These are phyloP conservation scores for Canavalia gladiata DNA, from an alignment of 306 rosid genomes.

Conservation along the genomic window DNA sequence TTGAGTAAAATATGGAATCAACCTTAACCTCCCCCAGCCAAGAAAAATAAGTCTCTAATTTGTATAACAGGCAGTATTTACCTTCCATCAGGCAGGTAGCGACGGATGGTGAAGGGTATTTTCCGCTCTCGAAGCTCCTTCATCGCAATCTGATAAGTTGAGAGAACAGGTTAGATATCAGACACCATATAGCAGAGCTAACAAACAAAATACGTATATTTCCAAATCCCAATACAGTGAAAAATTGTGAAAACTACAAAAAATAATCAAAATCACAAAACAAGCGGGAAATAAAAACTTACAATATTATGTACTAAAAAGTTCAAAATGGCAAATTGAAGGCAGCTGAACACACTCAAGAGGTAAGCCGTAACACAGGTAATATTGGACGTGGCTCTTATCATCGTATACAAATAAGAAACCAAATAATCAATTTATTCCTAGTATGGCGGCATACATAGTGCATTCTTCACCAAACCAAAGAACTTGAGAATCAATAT, in stretches of 20 bases:
- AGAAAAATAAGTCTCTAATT: not conserved
- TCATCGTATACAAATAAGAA: not conserved
- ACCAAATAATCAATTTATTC: not conserved
- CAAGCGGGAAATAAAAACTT: not conserved
- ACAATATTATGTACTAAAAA: too few species aligned
- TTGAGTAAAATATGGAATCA: slow-evolving; percentile 12
- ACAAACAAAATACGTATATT: slow-evolving; percentile 29
- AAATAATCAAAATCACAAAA: slow-evolving; percentile 6
- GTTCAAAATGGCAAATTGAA: not conserved
- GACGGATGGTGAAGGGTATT: slow-evolving; percentile 95
- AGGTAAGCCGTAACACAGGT: not conserved
- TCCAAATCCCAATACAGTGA: not conserved
- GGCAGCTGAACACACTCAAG: not conserved
- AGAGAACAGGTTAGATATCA: slow-evolving; percentile 24
- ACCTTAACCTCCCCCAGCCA: not conserved
- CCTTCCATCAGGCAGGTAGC: slow-evolving; percentile 99
- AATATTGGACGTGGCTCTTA: not conserved
- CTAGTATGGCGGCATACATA: not conserved
- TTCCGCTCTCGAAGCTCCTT: slow-evolving; percentile 95
- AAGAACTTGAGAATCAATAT: not conserved
- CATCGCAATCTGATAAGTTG: slow-evolving; percentile 80
- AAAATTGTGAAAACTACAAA: not conserved
- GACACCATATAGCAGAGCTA: slow-evolving; percentile 1
- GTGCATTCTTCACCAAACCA: not conserved
- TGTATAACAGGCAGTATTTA: slow-evolving; percentile 24